phyloP scores from a whole-genome alignment of 805 yeast species.

The Ogataea thermomethanolica region DNA sequence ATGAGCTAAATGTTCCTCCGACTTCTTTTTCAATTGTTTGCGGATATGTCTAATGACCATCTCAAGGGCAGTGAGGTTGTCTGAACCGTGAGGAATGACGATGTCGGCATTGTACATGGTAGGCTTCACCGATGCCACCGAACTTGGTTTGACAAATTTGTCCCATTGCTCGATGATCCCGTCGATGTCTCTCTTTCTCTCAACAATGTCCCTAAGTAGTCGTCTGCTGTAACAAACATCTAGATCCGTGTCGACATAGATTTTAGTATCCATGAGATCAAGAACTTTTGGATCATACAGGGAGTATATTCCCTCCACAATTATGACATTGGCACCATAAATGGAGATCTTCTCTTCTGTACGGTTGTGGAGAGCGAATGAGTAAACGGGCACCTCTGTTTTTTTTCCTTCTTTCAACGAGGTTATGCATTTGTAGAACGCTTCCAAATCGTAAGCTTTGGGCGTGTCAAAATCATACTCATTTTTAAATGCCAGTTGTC shows the following conservation, averaged over 20 bases:
- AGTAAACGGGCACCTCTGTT: conserved; percentile 64
- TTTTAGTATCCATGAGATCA: conserved; percentile 77
- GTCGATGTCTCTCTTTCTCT: conserved; percentile 77
- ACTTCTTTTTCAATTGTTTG: conserved; percentile 64
- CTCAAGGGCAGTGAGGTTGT: conserved; percentile 74
- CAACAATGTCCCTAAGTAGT: conserved; percentile 78
- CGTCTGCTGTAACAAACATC: conserved; percentile 91
- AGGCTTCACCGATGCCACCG: conserved; percentile 69
- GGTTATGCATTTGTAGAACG: conserved; percentile 58
- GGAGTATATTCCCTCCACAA: conserved; percentile 89
- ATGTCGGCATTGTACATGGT: conserved; percentile 79
- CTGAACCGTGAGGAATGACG: conserved; percentile 87
- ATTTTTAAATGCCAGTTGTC: conserved; percentile 58
- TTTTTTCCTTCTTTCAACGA: conserved; percentile 68
- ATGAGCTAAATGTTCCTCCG: conserved; percentile 62
- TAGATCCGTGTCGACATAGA: conserved; percentile 90
- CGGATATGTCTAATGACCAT: conserved; percentile 76
- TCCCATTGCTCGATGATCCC: conserved; percentile 92
- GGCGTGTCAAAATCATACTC: conserved; percentile 89
- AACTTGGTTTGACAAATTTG: conserved; percentile 86
- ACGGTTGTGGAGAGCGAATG: conserved; percentile 61
- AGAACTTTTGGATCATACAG: conserved; percentile 65
- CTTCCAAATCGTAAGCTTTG: conserved; percentile 74
- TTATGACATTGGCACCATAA: conserved; percentile 91
- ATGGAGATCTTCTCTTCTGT: conserved; percentile 67